phyloP scores from a whole-genome alignment of 2,329 filamentous ascomycete genomes.

The Eutypa lata region DNA sequence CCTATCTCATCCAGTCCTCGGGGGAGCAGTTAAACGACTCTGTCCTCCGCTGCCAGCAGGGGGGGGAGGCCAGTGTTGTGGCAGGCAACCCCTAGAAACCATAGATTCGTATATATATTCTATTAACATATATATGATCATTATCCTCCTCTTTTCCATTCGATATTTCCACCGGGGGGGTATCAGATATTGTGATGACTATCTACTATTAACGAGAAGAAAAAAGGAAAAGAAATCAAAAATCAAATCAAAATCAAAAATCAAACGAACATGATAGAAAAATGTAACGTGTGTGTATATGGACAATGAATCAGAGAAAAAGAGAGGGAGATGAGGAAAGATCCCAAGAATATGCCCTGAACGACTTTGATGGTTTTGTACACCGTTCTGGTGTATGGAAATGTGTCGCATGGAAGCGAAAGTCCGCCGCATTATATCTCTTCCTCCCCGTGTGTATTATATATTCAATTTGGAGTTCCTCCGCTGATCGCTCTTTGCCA shows the following conservation, averaged over 20 bases:
- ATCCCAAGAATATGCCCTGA: background rate
- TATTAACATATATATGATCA: background rate
- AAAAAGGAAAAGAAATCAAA: conserved; percentile 11
- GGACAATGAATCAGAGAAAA: conserved; percentile 3
- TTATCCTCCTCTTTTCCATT: background rate
- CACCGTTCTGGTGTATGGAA: no score
- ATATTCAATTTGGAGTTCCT: no score
- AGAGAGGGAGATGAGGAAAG: background rate
- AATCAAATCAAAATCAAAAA: background rate
- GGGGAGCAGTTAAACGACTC: no score
- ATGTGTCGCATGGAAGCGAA: no score
- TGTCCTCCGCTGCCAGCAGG: no score
- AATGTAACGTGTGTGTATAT: conserved; percentile 1
- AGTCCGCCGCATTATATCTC: no score
- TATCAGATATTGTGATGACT: conserved; percentile 27
- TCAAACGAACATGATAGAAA: background rate
- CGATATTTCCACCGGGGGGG: conserved; percentile 16
- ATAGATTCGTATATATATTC: background rate
- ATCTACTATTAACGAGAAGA: conserved; percentile 30
- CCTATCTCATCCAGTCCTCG: background rate
- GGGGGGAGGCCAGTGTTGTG: no score
- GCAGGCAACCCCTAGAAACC: no score
- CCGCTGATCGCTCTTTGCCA: no score
- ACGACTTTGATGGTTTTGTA: background rate
- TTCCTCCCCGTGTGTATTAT: no score